Percentiles rank a stretch among this genome's conserved stretches.
phyloP scores from a whole-genome alignment of 192 early-diverging fungal genomes.

The Coemansia biformis region DNA sequence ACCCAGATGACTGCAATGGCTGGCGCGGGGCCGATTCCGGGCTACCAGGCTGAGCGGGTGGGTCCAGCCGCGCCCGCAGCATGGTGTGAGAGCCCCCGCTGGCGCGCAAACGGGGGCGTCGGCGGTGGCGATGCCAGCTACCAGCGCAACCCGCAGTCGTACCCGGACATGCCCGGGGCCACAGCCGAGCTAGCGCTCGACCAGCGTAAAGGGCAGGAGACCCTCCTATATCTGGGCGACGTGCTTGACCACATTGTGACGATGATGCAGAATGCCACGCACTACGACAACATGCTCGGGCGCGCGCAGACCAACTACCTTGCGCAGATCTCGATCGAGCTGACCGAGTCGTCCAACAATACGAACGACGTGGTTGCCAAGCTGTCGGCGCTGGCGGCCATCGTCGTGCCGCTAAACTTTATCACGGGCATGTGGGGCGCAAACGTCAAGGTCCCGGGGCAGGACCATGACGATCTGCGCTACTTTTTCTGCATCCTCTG shows the following conservation, averaged over 20 bases:
- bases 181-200: constrained; percentile 32
- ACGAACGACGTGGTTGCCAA: constrained; percentile 86
- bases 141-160: neutral
- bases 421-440: constrained; percentile 73
- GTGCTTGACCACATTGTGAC: constrained; percentile 77
- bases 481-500: constrained; percentile 46
- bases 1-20: constrained; percentile 31
- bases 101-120: neutral
- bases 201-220: constrained; percentile 56
- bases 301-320: constrained; percentile 72
- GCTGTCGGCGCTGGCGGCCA: constrained; percentile 81
- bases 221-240: constrained; percentile 69
- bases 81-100: constrained; percentile 25
- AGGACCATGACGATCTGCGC: constrained; percentile 37
- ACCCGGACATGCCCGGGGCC: neutral
- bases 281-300: constrained; percentile 66
- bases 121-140: constrained; percentile 1
- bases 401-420: constrained; percentile 87
- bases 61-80: neutral
- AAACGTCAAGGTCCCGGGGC: constrained; percentile 51
- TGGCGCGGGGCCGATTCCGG: neutral
- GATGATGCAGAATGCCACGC: constrained; percentile 71
- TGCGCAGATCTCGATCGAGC: constrained; percentile 70
- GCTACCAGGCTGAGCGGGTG: no score
- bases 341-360: constrained; percentile 67